phyloP scores from a whole-genome alignment of 139 green algal species.

The Micromonas commoda region DNA sequence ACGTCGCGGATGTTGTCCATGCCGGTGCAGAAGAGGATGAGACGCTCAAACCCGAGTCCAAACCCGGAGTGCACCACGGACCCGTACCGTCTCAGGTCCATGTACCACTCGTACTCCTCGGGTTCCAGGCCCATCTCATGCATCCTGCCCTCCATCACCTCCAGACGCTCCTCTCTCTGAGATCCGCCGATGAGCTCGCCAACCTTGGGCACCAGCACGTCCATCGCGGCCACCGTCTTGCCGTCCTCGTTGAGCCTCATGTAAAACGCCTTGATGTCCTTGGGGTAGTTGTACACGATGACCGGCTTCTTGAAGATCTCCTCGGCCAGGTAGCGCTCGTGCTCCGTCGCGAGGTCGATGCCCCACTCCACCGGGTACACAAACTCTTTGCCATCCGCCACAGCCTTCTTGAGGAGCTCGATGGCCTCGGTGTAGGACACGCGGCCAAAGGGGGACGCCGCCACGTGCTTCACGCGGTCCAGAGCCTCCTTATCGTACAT shows the following conservation, averaged over 20 bases:
- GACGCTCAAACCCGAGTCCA: conserved; percentile 64
- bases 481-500: conserved; percentile 76
- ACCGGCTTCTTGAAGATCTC: conserved; percentile 86
- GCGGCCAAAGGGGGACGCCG: conserved; percentile 70
- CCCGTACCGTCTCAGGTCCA: conserved; percentile 63
- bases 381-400: conserved; percentile 74
- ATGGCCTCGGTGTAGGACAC: conserved; percentile 92
- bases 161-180: conserved; percentile 63
- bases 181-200: conserved; percentile 65
- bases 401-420: conserved; percentile 71
- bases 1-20: conserved; percentile 72
- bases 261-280: conserved; percentile 97
- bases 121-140: conserved; percentile 33
- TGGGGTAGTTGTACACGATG: conserved; percentile 96
- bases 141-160: conserved; percentile 50
- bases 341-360: conserved; percentile 82
- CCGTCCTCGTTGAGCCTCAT: conserved; percentile 95
- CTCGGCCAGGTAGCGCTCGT: conserved; percentile 81
- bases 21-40: conserved; percentile 61
- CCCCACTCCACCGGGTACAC: conserved; percentile 83
- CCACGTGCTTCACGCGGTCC: conserved; percentile 71
- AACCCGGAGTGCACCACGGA: conserved; percentile 67
- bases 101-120: conserved; percentile 62
- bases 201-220: conserved; percentile 92
- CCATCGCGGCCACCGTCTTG: conserved; percentile 97